Base-by-base conservation (phyloP, 2,329 filamentous ascomycete species). In the Claviceps spartinae region DNA sequence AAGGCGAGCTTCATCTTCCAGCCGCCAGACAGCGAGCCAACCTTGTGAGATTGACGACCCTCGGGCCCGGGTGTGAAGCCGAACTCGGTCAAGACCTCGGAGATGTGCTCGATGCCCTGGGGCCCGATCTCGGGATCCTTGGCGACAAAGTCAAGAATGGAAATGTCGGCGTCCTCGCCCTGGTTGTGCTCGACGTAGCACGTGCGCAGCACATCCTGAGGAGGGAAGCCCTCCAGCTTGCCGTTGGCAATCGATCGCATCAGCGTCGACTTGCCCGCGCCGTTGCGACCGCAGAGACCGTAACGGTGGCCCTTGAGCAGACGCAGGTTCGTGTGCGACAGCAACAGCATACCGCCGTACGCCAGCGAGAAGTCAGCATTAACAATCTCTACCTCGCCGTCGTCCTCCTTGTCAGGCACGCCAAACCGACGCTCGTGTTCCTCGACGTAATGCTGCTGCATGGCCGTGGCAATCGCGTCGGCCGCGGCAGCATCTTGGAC, bases 1-100 rank as follows among this genome's bases (percentile, higher is more conserved):
- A 98, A 72, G 58, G 93, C 93, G 55, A 98, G 75, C 82, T 98
- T 98, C 93, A 98, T 98, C 80, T 97, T 97, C 93, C 93, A 98
- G 66, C 93, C 93, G 71, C 93, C 93, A 44, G 93, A 97, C 38
- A 98, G 73, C 20, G 91, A 96, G 60, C 93, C 93, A 54, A 98
- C 93, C 61, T 85, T 87, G 66, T 96, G 82, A 5, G 83, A 78
- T 69, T 97, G 93, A 55, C 88, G 82, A 54, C 91, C 93, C 59
- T 93, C 86, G 0, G 89, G 88, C 2, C 91, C 91, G 55, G 86
- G 71, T 22, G 87, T 94, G 72, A 98, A 98, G 44, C 94, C 94
- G 62, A 98, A 93, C 67, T 97, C 90, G 48, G 82, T 78, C 56
- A 98, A 72, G 55, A 97, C 91, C 54, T 81, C 76, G 2, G 83